These are phyloP conservation scores for Parietaria judaica DNA, from an alignment of 306 rosid species.

Conservation along the genomic window DNA sequence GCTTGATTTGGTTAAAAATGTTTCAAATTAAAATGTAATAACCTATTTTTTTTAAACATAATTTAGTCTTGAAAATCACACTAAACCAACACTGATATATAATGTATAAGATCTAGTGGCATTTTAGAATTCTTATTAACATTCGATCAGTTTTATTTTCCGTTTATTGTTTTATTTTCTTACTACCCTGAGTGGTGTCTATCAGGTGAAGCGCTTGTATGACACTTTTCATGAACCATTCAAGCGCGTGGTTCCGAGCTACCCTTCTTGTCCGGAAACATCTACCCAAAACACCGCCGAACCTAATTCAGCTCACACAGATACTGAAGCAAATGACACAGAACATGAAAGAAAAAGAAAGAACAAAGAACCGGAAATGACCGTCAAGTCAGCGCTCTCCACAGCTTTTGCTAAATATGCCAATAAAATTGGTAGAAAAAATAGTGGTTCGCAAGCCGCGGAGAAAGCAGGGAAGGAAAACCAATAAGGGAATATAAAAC, in stretches of 20 bases:
- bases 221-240: constrained; percentile 95
- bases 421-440: constrained; percentile 40
- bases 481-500: constrained; percentile 4
- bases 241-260: constrained; percentile 57
- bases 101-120: too few relatives aligned
- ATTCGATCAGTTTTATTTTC: too few relatives aligned
- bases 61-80: too few relatives aligned
- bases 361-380: constrained; percentile 54
- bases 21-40: too few relatives aligned
- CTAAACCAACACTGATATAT: too few relatives aligned
- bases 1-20: too few relatives aligned
- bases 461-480: constrained; percentile 19
- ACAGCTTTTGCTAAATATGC: constrained; percentile 76
- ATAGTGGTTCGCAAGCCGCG: constrained; percentile 23
- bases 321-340: constrained; percentile 25
- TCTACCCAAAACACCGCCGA: constrained; percentile 32
- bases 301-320: constrained; percentile 34
- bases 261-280: constrained; percentile 39
- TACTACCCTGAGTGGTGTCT: not conserved
- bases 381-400: constrained; percentile 71
- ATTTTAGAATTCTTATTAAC: too few relatives aligned
- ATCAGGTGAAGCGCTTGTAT: constrained; percentile 77
- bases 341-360: constrained; percentile 30
- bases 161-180: not conserved
- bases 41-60: too few relatives aligned